Evolutionary conservation across 1,139 yeast species (phyloP), one percentile per base, ranked within the genome.

Genomic region (Nakaseomyces glabratus): DNA sequence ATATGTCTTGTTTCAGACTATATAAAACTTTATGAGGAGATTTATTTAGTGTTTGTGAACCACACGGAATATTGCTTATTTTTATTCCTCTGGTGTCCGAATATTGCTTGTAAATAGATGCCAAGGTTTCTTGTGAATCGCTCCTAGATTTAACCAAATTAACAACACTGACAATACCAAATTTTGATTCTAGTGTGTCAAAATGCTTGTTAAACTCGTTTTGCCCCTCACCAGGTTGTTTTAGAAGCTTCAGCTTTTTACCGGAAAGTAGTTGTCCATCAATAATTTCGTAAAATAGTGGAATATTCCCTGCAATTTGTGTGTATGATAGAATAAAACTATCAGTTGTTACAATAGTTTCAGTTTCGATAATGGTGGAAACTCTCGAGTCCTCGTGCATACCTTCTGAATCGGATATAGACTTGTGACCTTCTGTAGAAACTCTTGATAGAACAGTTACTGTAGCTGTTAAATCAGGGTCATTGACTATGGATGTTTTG

Each of bases 341-440:
- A 23, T 68, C 66, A 4, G 76, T 69, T 36, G 73, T 73, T 11
- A 78, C 61, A 3, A 80, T 66, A 5, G 78, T 51, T 51, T 81
- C 90, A 1, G 81, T 68, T 49, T 81, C 90, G 15, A 73, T 71
- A 49, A 66, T 76, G 47, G 76, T 77, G 1, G 86, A 67, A 4
- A 76, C 81, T 24, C 69, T 65, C 0, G 90, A 90, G 33, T 75
- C 74, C 39, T 79, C 86, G 52, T 78, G 85, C 41, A 79, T 66
- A 13, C 88, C 85, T 60, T 73, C 71, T 21, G 75, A 71, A 0
- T 84, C 85, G 48, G 78, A 74, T 2, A 78, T 58, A 2, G 76
- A 71, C 1, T 80, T 80, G 25, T 63, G 65, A 43, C 71, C 75
- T 25, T 68, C 66, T 38, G 82, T 73, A 2, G 79, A 72, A 37